Evolutionary conservation across 2,329 filamentous ascomycete species (phyloP).

Genomic region (Neonectria ditissima): DNA sequence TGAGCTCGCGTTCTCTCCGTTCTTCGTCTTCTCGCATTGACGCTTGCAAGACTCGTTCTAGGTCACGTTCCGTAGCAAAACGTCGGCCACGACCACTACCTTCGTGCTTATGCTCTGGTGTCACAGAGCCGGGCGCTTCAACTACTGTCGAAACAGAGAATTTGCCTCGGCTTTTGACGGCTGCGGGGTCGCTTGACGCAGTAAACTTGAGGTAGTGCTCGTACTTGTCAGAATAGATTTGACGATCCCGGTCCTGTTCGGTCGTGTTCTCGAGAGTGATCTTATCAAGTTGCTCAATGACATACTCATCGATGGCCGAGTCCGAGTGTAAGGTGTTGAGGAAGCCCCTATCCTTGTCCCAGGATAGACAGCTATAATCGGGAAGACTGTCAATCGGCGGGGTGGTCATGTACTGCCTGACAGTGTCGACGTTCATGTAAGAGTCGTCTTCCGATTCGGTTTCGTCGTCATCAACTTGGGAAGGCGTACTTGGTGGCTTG

Average conservation of each 20-base stretch:
- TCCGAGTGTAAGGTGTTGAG: conserved; percentile 56
- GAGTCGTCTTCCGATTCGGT: conserved; percentile 67
- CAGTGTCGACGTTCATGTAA: conserved; percentile 60
- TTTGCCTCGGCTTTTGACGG: conserved; percentile 66
- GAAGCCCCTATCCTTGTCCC: conserved; percentile 61
- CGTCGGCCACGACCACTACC: conserved; percentile 65
- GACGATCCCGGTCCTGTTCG: conserved; percentile 55
- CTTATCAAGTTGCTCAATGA: conserved; percentile 59
- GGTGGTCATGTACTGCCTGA: conserved; percentile 65
- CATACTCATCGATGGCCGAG: conserved; percentile 57
- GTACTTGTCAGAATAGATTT: conserved; percentile 62
- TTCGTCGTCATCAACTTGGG: conserved; percentile 63
- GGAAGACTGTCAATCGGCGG: conserved; percentile 68
- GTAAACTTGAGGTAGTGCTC: conserved; percentile 67
- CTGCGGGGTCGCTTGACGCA: conserved; percentile 65
- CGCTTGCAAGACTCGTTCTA: conserved; percentile 78
- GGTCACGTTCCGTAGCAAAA: conserved; percentile 78
- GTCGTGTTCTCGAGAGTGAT: conserved; percentile 52
- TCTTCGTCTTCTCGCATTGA: conserved; percentile 79
- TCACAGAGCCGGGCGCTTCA: conserved; percentile 51
- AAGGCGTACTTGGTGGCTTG: conserved; percentile 60
- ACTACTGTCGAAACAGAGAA: conserved; percentile 56
- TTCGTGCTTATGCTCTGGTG: conserved; percentile 69
- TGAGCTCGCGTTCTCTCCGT: conserved; percentile 73
- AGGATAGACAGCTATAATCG: conserved; percentile 58